Evolutionary conservation across 768 basidiomycete species (phyloP).

Genomic region (Candolleomyces aberdarensis): DNA sequence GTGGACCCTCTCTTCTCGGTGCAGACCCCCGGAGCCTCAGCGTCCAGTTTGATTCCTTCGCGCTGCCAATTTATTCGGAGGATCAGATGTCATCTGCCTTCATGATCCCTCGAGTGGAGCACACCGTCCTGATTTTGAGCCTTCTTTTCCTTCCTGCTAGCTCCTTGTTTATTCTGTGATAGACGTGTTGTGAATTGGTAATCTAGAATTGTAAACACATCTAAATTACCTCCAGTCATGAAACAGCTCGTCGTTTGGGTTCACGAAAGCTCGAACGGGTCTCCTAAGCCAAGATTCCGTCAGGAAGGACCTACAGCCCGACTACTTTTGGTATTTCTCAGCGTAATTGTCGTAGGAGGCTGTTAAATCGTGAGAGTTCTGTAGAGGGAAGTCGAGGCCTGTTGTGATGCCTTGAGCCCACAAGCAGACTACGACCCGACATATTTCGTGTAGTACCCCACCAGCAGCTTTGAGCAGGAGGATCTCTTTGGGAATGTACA

Average conservation of each 20-base stretch:
- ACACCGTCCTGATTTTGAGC: too few relatives aligned
- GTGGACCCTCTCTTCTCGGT: too few relatives aligned
- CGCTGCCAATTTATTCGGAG: too few relatives aligned
- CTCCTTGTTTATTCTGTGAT: too few relatives aligned
- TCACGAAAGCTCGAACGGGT: not conserved
- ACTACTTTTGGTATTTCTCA: slow-evolving; percentile 27
- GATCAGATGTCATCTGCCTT: too few relatives aligned
- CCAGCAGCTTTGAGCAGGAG: slow-evolving; percentile 26
- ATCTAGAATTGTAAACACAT: too few relatives aligned
- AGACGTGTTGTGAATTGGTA: too few relatives aligned
- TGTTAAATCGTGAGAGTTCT: not conserved
- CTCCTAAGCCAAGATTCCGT: not conserved
- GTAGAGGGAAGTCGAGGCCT: slow-evolving; percentile 16
- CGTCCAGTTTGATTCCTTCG: too few relatives aligned
- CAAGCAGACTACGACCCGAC: slow-evolving; percentile 40
- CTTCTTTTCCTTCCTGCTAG: too few relatives aligned
- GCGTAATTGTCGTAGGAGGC: not conserved
- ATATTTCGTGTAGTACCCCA: slow-evolving; percentile 42
- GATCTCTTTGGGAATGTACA: slow-evolving; percentile 8
- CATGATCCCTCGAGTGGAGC: too few relatives aligned
- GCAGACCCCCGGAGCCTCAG: too few relatives aligned
- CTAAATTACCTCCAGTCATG: not conserved
- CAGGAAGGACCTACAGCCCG: slow-evolving; percentile 29
- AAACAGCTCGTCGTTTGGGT: too few relatives aligned
- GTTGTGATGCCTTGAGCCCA: slow-evolving; percentile 41